These are phyloP conservation scores for Annona squamosa DNA, from an alignment of 164 flowering plant species.

Conservation along the genomic window DNA sequence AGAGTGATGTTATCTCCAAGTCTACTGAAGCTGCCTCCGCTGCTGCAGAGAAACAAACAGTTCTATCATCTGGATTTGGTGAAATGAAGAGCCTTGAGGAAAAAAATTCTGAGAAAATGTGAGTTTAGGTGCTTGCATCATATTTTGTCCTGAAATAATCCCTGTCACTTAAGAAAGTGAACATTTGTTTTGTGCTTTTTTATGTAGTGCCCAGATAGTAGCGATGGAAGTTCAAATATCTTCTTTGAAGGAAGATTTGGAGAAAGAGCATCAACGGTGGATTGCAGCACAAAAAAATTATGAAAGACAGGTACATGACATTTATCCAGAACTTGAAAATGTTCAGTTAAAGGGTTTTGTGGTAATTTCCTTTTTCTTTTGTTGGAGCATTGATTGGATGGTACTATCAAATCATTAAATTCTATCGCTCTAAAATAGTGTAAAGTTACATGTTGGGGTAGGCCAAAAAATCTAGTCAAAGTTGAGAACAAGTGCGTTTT, in stretches of 20 bases:
- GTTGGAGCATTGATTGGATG: background rate
- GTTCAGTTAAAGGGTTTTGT: background rate
- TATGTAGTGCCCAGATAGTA: conserved; percentile 45
- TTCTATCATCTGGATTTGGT: conserved; percentile 46
- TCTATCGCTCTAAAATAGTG: no score
- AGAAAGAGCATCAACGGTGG: conserved; percentile 69
- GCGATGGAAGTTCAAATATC: conserved; percentile 54
- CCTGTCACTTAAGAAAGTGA: background rate
- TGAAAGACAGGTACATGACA: conserved; percentile 75
- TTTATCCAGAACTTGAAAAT: background rate
- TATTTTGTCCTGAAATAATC: background rate
- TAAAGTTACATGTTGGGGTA: no score
- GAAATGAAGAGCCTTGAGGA: conserved; percentile 58
- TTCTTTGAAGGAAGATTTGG: conserved; percentile 65
- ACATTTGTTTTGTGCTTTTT: background rate
- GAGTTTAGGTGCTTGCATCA: conserved; percentile 7
- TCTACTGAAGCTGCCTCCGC: conserved; percentile 51
- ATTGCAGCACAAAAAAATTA: conserved; percentile 75
- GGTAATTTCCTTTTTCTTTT: background rate
- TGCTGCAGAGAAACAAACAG: conserved; percentile 56
- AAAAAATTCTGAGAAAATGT: conserved; percentile 46
- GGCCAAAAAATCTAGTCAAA: no score
- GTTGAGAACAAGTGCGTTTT: no score
- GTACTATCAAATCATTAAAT: no score
- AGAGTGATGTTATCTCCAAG: conserved; percentile 39